Evolutionary conservation across 1,284 basidiomycete species (phyloP).

Genomic region (Malassezia vespertilionis): DNA sequence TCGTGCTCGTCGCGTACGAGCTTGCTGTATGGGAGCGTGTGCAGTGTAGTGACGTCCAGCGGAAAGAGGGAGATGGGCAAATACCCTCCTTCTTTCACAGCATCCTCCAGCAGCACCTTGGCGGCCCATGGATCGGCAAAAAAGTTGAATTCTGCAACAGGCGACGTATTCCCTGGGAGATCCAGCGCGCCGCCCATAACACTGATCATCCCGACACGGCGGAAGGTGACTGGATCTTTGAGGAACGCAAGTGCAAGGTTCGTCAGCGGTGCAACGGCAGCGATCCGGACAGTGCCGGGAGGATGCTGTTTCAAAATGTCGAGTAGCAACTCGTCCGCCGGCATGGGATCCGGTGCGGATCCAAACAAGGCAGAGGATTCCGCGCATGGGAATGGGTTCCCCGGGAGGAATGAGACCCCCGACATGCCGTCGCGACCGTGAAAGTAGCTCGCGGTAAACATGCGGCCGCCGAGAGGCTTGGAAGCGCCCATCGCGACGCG

Average conservation of each 20-base stretch:
- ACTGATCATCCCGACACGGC: slow-evolving; percentile 59
- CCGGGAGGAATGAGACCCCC: slow-evolving; percentile 27
- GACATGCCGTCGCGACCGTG: slow-evolving; percentile 43
- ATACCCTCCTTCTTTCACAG: slow-evolving; percentile 15
- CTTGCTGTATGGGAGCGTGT: slow-evolving; percentile 33
- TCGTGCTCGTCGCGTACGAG: slow-evolving; percentile 21
- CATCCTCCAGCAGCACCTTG: slow-evolving; percentile 29
- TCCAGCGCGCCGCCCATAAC: slow-evolving; percentile 96
- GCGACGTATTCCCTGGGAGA: slow-evolving; percentile 65
- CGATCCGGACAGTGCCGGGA: slow-evolving; percentile 62
- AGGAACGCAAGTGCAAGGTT: slow-evolving; percentile 65
- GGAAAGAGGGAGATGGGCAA: slow-evolving; percentile 35
- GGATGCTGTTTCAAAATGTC: slow-evolving; percentile 58
- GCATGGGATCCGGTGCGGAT: slow-evolving; percentile 51
- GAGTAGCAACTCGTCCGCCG: slow-evolving; percentile 57
- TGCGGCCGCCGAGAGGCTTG: slow-evolving; percentile 62
- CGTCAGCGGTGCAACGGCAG: slow-evolving; percentile 77
- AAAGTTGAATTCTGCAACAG: slow-evolving; percentile 64
- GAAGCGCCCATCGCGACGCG: slow-evolving; percentile 24
- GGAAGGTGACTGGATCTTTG: slow-evolving; percentile 54
- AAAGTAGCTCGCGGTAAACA: slow-evolving; percentile 71
- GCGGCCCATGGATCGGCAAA: slow-evolving; percentile 85
- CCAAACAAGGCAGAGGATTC: slow-evolving; percentile 19
- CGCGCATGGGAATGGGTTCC: slow-evolving; percentile 29
- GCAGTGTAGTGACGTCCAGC: slow-evolving; percentile 33